phyloP scores from a whole-genome alignment of 169 alveolate genomes.

The Cryptosporidium bovis region DNA sequence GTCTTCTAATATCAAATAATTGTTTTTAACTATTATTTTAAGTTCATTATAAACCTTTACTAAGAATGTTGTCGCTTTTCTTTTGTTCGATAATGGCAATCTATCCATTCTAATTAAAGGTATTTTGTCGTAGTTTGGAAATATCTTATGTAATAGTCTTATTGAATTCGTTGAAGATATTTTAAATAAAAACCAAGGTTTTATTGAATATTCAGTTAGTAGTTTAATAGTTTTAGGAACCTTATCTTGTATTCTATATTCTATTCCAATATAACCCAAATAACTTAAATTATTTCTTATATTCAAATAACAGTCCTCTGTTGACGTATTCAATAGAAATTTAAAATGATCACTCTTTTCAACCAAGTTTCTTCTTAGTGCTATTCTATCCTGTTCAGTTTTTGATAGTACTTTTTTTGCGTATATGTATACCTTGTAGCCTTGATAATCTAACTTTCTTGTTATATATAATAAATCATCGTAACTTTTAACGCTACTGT shows the following conservation, averaged over 20 bases:
- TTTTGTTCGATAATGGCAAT: conserved; percentile 27
- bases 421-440: conserved; percentile 50
- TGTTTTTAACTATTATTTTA: conserved; percentile 12
- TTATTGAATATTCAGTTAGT: conserved; percentile 27
- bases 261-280: conserved; percentile 67
- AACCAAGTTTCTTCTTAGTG: conserved; percentile 2
- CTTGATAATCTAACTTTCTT: conserved; percentile 42
- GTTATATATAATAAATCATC: conserved; percentile 28
- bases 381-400: neutral
- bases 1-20: conserved; percentile 5
- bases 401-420: conserved; percentile 45
- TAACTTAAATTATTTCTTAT: conserved; percentile 37
- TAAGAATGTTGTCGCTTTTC: conserved; percentile 14
- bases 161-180: conserved; percentile 47
- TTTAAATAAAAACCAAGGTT: conserved; percentile 65
- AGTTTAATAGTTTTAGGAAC: conserved; percentile 43
- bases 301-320: conserved; percentile 30
- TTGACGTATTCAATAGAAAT: conserved; percentile 51
- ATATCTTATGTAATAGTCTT: conserved; percentile 41
- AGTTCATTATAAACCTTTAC: conserved; percentile 30
- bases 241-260: conserved; percentile 42
- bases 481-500: neutral
- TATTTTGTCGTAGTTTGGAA: conserved; percentile 35
- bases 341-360: conserved; percentile 20
- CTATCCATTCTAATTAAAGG: conserved; percentile 64